Base-by-base conservation (phyloP, 202 grass and related monocot genomes). In the Carex arenaria region DNA sequence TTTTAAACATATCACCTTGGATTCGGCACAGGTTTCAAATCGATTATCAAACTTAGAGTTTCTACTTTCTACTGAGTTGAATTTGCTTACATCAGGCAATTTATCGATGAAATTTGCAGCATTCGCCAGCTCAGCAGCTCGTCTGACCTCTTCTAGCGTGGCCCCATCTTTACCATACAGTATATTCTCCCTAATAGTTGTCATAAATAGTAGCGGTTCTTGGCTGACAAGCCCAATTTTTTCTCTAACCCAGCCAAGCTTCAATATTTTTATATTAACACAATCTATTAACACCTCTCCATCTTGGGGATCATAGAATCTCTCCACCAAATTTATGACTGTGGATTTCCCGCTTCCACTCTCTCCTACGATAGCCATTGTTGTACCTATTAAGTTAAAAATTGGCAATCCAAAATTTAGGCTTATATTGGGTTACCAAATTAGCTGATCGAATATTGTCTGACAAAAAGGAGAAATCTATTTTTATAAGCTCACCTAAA, bases 291-390 rank as follows among this genome's bases (percentile, higher is more conserved):
- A 67, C 70, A 98, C 93, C 79, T 93, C 93, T 51, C 96, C 96
- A 71, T 78, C 83, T 18, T 93, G 89, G 38, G 96, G 91, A 77
- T 98, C 96, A 19, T 95, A 98, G 64, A 98, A 98, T 62, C 85
- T 87, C 85, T 98, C 91, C 19, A 92, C 81, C 38, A 98, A 84
- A 75, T 83, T 95, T 19, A 98, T 90, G 14, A 98, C 85, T 23
- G 95, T 98, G 67, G 91, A 98, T 68, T 98, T 98, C 8, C 95
- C 93, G n/a, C 93, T 95, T 73, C 93, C 95, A 84, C 95, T 93
- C 78, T 95, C 93, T 86, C 95, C 95, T 68, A 98, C 95, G 61
- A 98, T 90, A 52, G 93, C 93, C 95, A 93, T 95, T 83, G 95
- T 93, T 64, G 87, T 95, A 59, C 80, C 80, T 82, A 65, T 82